These are phyloP conservation scores for Albatrellus ellisii DNA, from an alignment of 768 basidiomycete genomes.

Conservation along the genomic window DNA sequence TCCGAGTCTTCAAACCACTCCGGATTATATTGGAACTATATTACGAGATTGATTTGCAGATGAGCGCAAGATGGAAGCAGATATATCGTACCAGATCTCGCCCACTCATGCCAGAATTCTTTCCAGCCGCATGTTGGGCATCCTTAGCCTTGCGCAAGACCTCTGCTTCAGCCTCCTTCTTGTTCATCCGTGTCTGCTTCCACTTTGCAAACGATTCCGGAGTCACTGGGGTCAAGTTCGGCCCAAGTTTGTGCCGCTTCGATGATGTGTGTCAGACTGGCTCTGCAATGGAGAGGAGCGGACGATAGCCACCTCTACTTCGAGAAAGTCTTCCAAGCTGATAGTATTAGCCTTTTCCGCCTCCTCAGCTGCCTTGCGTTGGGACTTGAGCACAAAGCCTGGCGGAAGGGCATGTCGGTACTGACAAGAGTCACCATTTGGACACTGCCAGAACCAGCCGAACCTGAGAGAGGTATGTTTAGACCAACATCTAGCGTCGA, in stretches of 20 bases:
- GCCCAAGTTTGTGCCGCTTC: conserved; percentile 88
- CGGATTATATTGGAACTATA: conserved; percentile 88
- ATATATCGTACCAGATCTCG: conserved; percentile 65
- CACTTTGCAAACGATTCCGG: conserved; percentile 83
- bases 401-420: conserved; percentile 94
- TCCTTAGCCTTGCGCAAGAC: conserved; percentile 75
- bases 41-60: conserved; percentile 2
- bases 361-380: conserved; percentile 84
- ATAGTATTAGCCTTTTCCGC: conserved; percentile 83
- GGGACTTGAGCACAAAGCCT: conserved; percentile 90
- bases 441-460: conserved; percentile 96
- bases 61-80: neutral
- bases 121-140: conserved; percentile 70
- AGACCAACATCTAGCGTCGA: neutral
- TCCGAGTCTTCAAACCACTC: conserved; percentile 84
- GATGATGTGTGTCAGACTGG: neutral
- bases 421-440: conserved; percentile 79
- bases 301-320: conserved; percentile 63
- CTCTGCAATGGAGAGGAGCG: neutral
- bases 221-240: conserved; percentile 87
- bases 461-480: conserved; percentile 29
- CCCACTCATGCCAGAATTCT: conserved; percentile 88
- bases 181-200: conserved; percentile 93
- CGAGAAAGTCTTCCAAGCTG: conserved; percentile 92
- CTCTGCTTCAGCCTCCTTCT: conserved; percentile 86